A percentile compares a stretch with the other conserved stretches of the same genome.
phyloP scores from a whole-genome alignment of 495 filamentous ascomycete genomes.

The Pseudotulostoma volvatum region DNA sequence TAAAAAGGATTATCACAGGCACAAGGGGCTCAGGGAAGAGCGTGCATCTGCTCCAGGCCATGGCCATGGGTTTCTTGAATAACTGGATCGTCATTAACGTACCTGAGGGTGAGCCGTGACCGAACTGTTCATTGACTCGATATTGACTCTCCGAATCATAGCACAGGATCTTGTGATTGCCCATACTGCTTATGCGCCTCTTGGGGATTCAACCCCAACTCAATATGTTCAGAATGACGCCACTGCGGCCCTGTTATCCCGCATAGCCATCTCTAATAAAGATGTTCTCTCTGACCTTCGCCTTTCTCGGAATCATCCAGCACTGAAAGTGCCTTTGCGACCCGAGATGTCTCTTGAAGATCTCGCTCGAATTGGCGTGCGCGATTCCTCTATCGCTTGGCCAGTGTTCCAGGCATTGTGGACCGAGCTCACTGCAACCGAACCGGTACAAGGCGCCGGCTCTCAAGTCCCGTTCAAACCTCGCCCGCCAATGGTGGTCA shows the following conservation, averaged over 20 bases:
- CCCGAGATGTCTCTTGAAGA: constrained; percentile 46
- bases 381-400: constrained; percentile 62
- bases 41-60: constrained; percentile 66
- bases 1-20: constrained; percentile 57
- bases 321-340: constrained; percentile 35
- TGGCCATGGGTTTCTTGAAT: constrained; percentile 66
- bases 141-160: constrained; percentile 17
- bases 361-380: constrained; percentile 51
- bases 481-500: constrained; percentile 65
- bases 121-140: not conserved
- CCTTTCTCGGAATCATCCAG: constrained; percentile 43
- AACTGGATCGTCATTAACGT: constrained; percentile 80
- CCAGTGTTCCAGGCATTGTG: constrained; percentile 68
- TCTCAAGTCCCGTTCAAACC: constrained; percentile 16
- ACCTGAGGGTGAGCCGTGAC: constrained; percentile 56
- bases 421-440: constrained; percentile 51
- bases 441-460: not conserved
- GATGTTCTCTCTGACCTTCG: constrained; percentile 40
- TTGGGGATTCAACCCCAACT: constrained; percentile 38
- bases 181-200: constrained; percentile 59
- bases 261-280: constrained; percentile 59
- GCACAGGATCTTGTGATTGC: constrained; percentile 68
- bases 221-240: constrained; percentile 68
- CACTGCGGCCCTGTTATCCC: constrained; percentile 49
- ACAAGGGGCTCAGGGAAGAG: constrained; percentile 67